Percentiles rank a stretch among this genome's conserved stretches.
Conservation (phyloP, 2,329 filamentous ascomycete genomes). For the Coleophoma eucalyptorum region DNA sequence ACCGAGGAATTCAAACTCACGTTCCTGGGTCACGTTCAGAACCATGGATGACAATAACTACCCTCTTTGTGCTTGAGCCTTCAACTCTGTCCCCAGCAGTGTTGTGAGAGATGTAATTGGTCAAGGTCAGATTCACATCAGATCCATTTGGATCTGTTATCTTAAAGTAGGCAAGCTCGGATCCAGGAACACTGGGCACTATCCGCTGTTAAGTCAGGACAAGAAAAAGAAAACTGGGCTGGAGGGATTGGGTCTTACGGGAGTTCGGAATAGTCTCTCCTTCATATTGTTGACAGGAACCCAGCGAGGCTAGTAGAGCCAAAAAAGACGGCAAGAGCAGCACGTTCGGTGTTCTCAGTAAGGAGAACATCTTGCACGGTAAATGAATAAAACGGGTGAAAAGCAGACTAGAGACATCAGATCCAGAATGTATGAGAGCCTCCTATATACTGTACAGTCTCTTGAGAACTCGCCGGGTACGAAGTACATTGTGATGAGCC, state of each 20-base stretch:
- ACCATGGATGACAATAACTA: conserved; percentile 31
- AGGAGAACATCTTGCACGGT: no score
- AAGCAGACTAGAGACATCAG: no score
- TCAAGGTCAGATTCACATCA: conserved; percentile 21
- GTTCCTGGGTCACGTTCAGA: conserved; percentile 24
- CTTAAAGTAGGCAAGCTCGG: conserved; percentile 29
- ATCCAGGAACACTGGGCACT: conserved; percentile 26
- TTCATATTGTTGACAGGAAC: neutral
- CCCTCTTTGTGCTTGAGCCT: conserved; percentile 22
- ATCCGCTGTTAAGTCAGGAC: neutral
- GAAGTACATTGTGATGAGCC: no score
- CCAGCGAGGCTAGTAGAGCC: neutral
- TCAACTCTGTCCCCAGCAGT: conserved; percentile 20
- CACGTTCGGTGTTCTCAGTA: no score
- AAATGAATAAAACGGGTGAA: no score
- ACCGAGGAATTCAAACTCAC: neutral
- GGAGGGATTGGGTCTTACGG: neutral
- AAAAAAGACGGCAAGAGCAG: no score
- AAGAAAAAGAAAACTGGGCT: neutral
- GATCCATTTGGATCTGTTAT: conserved; percentile 10
- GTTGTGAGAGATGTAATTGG: conserved; percentile 28
- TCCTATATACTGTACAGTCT: no score
- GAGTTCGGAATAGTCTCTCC: neutral
- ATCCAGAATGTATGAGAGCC: no score
- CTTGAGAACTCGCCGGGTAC: no score